These are phyloP conservation scores for Cordyceps pruinosa DNA, from an alignment of 2,329 filamentous ascomycete species.

Conservation along the genomic window DNA sequence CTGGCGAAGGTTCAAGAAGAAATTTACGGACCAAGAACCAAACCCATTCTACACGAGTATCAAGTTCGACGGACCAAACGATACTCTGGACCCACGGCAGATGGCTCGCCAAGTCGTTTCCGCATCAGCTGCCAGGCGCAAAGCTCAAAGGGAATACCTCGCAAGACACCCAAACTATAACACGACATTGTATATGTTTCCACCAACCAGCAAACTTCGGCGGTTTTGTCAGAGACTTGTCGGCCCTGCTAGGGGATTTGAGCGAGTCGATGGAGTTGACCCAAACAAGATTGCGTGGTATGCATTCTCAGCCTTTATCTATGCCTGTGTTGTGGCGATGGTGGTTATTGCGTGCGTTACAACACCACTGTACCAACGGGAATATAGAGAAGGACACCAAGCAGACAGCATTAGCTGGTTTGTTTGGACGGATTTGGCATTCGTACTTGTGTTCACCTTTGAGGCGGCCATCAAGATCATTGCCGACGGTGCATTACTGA, in stretches of 20 bases:
- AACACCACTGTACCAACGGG: conserved; percentile 86
- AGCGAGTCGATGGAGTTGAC: conserved; percentile 82
- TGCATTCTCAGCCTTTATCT: conserved; percentile 86
- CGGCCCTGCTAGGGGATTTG: conserved; percentile 78
- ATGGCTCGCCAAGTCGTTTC: conserved; percentile 89
- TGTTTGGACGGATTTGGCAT: conserved; percentile 85
- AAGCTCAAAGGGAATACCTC: conserved; percentile 86
- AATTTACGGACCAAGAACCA: conserved; percentile 62
- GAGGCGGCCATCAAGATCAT: conserved; percentile 90
- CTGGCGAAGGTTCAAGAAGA: conserved; percentile 53
- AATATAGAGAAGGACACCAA: conserved; percentile 61
- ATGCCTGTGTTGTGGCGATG: conserved; percentile 92
- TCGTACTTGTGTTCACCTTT: conserved; percentile 76
- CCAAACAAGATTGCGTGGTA: conserved; percentile 92
- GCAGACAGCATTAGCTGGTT: conserved; percentile 78
- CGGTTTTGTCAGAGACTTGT: conserved; percentile 83
- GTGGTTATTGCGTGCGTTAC: conserved; percentile 92
- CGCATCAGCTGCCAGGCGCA: conserved; percentile 74
- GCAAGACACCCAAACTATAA: conserved; percentile 85
- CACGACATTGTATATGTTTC: conserved; percentile 82
- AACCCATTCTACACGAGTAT: conserved; percentile 89
- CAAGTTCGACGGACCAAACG: conserved; percentile 63
- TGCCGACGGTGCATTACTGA: conserved; percentile 93
- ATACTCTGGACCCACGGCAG: conserved; percentile 73
- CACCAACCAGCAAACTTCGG: conserved; percentile 68